Conservation (phyloP, 768 basidiomycete species). For the Collybia sordida region DNA sequence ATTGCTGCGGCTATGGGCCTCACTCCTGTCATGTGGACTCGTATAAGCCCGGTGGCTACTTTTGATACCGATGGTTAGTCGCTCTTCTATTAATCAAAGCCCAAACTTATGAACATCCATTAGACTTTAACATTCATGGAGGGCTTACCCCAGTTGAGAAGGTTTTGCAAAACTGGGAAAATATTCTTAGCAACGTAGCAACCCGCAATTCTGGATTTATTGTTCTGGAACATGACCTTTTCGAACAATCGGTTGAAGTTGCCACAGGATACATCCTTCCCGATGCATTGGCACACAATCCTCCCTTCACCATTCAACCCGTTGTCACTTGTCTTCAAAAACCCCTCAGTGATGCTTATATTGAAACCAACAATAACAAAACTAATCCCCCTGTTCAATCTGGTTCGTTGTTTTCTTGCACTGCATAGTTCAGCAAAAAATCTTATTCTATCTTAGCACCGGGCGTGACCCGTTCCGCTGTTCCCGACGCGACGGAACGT, state of each 20-base stretch:
- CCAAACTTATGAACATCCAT: conserved; percentile 8
- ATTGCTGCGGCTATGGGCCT: conserved; percentile 83
- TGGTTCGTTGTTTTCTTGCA: conserved; percentile 60
- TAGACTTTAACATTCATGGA: conserved; percentile 81
- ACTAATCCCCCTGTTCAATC: conserved; percentile 54
- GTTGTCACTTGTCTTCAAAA: conserved; percentile 68
- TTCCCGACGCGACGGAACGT: conserved; percentile 31
- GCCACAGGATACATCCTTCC: conserved; percentile 88
- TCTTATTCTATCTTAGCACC: conserved; percentile 33
- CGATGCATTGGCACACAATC: conserved; percentile 66
- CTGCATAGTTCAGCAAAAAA: conserved; percentile 50
- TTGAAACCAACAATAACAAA: conserved; percentile 77
- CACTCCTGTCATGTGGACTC: conserved; percentile 84
- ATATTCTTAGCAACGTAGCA: conserved; percentile 64
- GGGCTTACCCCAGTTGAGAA: conserved; percentile 56
- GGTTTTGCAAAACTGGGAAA: conserved; percentile 71
- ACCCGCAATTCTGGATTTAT: conserved; percentile 77
- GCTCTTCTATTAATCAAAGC: conserved; percentile 2
- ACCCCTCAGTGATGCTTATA: conserved; percentile 63
- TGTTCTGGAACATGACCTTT: conserved; percentile 84
- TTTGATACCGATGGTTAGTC: conserved; percentile 69
- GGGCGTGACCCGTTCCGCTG: conserved; percentile 22
- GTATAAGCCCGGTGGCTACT: conserved; percentile 53
- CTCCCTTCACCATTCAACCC: conserved; percentile 66
- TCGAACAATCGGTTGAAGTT: conserved; percentile 81